Percentiles rank a stretch among this genome's conserved stretches.
Conservation (phyloP, 148 eudicot genomes). For the Camellia japonica region DNA sequence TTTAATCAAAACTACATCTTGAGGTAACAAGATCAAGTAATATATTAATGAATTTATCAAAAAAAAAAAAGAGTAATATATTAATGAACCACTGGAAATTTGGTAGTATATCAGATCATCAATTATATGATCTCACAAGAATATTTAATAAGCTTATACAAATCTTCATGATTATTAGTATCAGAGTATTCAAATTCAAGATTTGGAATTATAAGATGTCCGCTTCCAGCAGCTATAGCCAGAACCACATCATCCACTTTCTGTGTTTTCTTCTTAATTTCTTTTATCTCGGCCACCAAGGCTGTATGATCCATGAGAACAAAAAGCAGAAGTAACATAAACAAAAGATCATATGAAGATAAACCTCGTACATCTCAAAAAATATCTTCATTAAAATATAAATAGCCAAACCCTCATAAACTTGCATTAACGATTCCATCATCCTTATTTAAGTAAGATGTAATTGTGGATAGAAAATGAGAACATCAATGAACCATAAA, state of each 20-base stretch:
- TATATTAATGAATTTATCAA: too few relatives aligned
- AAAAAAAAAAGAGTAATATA: too few relatives aligned
- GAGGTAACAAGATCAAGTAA: too few relatives aligned
- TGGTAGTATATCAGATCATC: too few relatives aligned
- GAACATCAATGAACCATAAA: background rate
- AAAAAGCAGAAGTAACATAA: background rate
- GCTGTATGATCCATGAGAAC: slow-evolving; percentile 22
- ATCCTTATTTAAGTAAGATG: background rate
- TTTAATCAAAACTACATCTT: too few relatives aligned
- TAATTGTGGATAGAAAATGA: background rate
- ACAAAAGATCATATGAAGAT: background rate
- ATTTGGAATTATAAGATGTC: slow-evolving; percentile 59
- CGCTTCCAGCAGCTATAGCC: slow-evolving; percentile 70
- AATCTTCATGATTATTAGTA: slow-evolving; percentile 1
- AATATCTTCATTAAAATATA: background rate
- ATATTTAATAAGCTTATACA: slow-evolving; percentile 62
- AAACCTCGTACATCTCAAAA: background rate
- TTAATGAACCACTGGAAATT: too few relatives aligned
- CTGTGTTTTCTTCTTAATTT: slow-evolving; percentile 64
- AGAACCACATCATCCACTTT: slow-evolving; percentile 69
- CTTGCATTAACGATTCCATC: background rate
- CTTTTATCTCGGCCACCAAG: slow-evolving; percentile 37
- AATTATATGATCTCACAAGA: slow-evolving; percentile 44
- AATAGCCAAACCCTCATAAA: background rate
- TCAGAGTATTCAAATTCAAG: slow-evolving; percentile 64